Evolutionary conservation across 495 filamentous ascomycete species (phyloP), one percentile per base, ranked within the genome.

Genomic region (Trichoderma gamsii): DNA sequence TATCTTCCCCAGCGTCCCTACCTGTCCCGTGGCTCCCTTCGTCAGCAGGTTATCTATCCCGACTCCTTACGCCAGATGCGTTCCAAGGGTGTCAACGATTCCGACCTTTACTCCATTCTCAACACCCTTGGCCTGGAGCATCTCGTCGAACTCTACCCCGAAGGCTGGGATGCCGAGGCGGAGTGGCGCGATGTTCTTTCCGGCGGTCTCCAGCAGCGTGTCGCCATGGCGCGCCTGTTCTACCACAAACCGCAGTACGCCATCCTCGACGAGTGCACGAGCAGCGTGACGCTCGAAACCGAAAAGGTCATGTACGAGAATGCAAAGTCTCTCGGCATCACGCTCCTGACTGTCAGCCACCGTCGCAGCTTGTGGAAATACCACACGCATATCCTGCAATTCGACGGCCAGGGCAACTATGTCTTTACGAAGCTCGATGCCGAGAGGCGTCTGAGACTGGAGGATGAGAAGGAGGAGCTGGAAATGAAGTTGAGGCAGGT

Each of bases 1-100:
- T 99, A 99, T 79, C 97, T 99, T 73, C 95, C 95, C 0, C 95
- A 99, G 74, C 88, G 95, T 0, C 95, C 95, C 0, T 99, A 99
- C 74, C 84, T 99, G 2, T 93, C 90, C 38, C 86, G 90, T 35
- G 95, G 95, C 21, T 90, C 88, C 1, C 86, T 99, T 27, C 88
- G 95, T 49, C 93, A 98, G 76, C 95, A 99, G 74, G 91, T 99
- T 70, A 97, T 93, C 69, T 99, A 98, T 77, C 95, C 95, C 0
- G 94, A 99, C 77, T 86, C 86, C n/a, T 74, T 93, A 6, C 87
- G 90, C 68, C 90, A 91, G 69, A 97, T 97, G 88, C 89, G 89
- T 65, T 84, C 86, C 71, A 93, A 92, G 76, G 89, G 90, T 63
- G 83, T 94, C 61, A 93, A 90, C 0, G 95, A 99, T 72, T 81